Evolutionary conservation across 495 filamentous ascomycete species (phyloP).

Genomic region (Penicillium riverlandense): DNA sequence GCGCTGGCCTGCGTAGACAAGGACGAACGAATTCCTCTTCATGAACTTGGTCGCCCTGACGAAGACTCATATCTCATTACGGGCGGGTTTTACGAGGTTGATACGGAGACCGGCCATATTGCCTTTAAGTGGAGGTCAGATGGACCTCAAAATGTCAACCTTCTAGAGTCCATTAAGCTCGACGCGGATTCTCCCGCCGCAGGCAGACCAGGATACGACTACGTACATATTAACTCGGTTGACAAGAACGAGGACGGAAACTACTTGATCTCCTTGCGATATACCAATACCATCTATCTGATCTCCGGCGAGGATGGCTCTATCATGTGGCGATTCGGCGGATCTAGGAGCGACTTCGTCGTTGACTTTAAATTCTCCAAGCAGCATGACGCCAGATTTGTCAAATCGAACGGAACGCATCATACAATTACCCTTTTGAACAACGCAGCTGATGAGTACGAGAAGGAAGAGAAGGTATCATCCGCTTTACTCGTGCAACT

Average conservation of each 20-base stretch:
- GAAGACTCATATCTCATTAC: conserved; percentile 31
- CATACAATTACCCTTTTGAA: conserved; percentile 48
- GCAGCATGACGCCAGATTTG: conserved; percentile 54
- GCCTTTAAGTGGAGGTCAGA: conserved; percentile 36
- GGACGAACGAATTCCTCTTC: conserved; percentile 24
- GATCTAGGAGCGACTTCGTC: conserved; percentile 34
- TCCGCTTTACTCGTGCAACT: conserved; percentile 47
- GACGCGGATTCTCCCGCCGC: conserved; percentile 17
- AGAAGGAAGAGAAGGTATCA: conserved; percentile 33
- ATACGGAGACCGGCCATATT: conserved; percentile 37
- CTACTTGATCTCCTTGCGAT: conserved; percentile 52
- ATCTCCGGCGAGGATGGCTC: conserved; percentile 49
- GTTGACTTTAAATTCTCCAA: conserved; percentile 48
- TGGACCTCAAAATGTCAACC: conserved; percentile 31
- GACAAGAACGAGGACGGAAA: conserved; percentile 42
- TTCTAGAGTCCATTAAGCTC: conserved; percentile 23
- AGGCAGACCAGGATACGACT: conserved; percentile 10
- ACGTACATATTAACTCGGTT: conserved; percentile 35
- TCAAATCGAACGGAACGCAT: conserved; percentile 40
- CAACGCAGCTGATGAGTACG: conserved; percentile 43
- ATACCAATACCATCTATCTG: conserved; percentile 49
- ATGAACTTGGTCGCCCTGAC: conserved; percentile 32
- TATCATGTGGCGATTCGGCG: conserved; percentile 53
- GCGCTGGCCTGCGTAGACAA: conserved; percentile 43
- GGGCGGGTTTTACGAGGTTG: conserved; percentile 39